Percentiles rank a stretch among this genome's conserved stretches.
These are phyloP conservation scores for Globisporangium cystogenes DNA, from an alignment of 352 stramenopile genomes.

Conservation along the genomic window DNA sequence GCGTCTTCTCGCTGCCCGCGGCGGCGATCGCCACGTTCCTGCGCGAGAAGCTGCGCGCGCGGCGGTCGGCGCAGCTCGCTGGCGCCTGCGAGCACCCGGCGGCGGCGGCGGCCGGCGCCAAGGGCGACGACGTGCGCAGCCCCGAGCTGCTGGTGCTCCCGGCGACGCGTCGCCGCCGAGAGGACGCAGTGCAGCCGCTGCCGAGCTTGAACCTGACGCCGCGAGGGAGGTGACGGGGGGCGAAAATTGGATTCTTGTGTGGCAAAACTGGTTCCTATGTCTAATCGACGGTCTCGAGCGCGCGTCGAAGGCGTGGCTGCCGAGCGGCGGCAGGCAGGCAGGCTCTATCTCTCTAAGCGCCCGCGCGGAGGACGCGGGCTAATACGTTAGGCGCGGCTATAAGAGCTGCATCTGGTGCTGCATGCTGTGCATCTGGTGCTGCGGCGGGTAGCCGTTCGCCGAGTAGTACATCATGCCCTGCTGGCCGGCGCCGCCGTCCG, in stretches of 20 bases:
- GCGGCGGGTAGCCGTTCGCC: conserved; percentile 36
- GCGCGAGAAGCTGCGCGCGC: conserved; percentile 40
- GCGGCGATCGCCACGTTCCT: conserved; percentile 54
- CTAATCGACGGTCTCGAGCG: background rate
- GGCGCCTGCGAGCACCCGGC: conserved; percentile 16
- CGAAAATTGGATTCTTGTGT: background rate
- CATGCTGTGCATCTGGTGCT: conserved; percentile 74
- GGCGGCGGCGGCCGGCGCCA: conserved; percentile 11
- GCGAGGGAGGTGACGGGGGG: too few species aligned
- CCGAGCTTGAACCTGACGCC: background rate
- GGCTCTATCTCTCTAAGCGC: background rate
- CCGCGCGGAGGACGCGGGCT: background rate
- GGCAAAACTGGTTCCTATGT: background rate
- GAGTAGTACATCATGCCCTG: conserved; percentile 72
- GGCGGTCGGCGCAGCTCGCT: conserved; percentile 5
- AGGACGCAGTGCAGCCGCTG: conserved; percentile 10
- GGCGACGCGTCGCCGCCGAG: background rate
- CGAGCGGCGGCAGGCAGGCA: background rate
- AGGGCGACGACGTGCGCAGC: conserved; percentile 48
- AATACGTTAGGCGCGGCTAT: conserved; percentile 36
- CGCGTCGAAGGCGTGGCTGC: background rate
- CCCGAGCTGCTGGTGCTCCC: conserved; percentile 14
- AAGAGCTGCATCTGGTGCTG: conserved; percentile 72
- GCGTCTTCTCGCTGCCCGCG: conserved; percentile 44
- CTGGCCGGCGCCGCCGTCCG: conserved; percentile 17